Conservation (phyloP, 805 yeast genomes). For the Candida sithepensis region DNA sequence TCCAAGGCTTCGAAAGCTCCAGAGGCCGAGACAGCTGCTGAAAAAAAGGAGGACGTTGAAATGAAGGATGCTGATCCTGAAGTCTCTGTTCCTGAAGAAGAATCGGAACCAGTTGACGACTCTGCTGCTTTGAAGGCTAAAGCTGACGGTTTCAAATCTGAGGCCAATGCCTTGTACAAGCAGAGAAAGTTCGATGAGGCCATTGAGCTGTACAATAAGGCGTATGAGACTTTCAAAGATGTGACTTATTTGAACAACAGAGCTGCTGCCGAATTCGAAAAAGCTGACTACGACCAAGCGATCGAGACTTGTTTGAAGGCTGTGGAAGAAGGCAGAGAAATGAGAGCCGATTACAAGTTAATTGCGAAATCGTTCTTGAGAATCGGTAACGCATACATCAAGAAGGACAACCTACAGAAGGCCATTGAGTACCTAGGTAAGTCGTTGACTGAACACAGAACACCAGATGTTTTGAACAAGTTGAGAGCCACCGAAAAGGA, state of each 20-base stretch:
- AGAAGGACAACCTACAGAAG: conserved; percentile 63
- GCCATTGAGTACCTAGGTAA: conserved; percentile 83
- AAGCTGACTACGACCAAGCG: conserved; percentile 85
- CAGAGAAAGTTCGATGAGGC: conserved; percentile 89
- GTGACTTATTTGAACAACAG: conserved; percentile 93
- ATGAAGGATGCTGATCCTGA: conserved; percentile 34
- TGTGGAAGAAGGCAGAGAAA: conserved; percentile 82
- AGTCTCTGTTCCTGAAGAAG: conserved; percentile 27
- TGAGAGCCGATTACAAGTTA: conserved; percentile 86
- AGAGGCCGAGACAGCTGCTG: conserved; percentile 19
- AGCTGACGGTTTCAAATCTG: conserved; percentile 72
- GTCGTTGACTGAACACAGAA: conserved; percentile 94
- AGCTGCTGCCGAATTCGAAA: conserved; percentile 97
- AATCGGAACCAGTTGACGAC: conserved; percentile 20
- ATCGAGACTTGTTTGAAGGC: conserved; percentile 79
- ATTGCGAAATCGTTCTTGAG: conserved; percentile 93
- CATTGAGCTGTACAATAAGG: conserved; percentile 77
- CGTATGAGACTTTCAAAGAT: conserved; percentile 78
- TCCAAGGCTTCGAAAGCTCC: conserved; percentile 28
- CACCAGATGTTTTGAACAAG: conserved; percentile 87
- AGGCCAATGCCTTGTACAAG: conserved; percentile 86
- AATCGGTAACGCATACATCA: conserved; percentile 77
- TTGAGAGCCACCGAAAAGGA: conserved; percentile 85
- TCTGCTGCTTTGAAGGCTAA: conserved; percentile 39
- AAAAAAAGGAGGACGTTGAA: conserved; percentile 24